Evolutionary conservation across 768 basidiomycete species (phyloP).

Genomic region (Russula emetica): DNA sequence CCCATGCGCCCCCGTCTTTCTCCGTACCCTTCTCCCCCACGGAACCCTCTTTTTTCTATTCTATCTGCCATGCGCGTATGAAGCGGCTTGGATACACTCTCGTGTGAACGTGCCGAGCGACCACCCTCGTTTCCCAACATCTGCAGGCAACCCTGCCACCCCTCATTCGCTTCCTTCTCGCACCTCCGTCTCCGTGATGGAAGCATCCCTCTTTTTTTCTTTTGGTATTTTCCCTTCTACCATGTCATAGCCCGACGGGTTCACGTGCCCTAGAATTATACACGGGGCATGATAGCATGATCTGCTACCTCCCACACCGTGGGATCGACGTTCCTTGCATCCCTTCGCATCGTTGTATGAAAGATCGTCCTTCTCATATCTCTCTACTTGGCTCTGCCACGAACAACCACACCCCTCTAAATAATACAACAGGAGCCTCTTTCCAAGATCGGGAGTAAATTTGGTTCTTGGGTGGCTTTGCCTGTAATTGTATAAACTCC

Average conservation of each 20-base stretch:
- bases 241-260: neutral
- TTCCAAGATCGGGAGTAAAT: neutral
- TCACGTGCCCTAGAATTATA: neutral
- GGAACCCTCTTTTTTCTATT: neutral
- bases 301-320: neutral
- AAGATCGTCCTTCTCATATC: neutral
- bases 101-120: constrained; percentile 17
- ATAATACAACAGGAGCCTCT: neutral
- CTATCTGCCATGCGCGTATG: constrained; percentile 6
- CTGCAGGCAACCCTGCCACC: neutral
- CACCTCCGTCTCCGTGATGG: constrained; percentile 1
- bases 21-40: neutral
- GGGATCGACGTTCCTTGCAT: constrained; percentile 12
- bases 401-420: neutral
- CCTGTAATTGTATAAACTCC: constrained; percentile 1
- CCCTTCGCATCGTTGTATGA: constrained; percentile 3
- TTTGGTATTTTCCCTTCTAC: constrained; percentile 8
- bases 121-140: constrained; percentile 12
- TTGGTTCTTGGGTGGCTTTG: neutral
- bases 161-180: neutral
- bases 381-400: neutral
- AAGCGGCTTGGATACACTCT: neutral
- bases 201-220: neutral
- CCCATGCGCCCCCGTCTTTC: neutral
- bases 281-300: neutral